These are phyloP conservation scores for Perkinsus chesapeaki DNA, from an alignment of 169 alveolate species.

Conservation along the genomic window DNA sequence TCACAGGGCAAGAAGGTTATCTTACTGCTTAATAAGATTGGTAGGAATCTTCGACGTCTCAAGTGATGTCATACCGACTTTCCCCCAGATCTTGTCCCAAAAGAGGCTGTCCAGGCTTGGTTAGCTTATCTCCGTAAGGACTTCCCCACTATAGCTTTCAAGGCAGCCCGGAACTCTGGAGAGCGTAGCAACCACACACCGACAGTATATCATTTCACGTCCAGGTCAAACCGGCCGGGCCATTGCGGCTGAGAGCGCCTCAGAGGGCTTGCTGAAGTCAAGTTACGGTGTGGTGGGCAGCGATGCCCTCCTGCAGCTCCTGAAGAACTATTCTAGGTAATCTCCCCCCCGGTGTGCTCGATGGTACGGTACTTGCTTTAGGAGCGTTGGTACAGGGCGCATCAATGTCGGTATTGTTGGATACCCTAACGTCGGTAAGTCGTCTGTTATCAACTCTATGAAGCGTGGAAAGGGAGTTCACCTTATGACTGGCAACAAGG, in stretches of 20 bases:
- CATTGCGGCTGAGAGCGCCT: not conserved
- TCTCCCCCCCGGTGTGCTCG: slow-evolving; percentile 44
- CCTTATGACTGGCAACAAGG: slow-evolving; percentile 62
- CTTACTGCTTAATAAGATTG: slow-evolving; percentile 73
- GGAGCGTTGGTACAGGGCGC: not conserved
- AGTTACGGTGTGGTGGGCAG: slow-evolving; percentile 49
- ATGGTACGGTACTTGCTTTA: slow-evolving; percentile 17
- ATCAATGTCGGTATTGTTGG: slow-evolving; percentile 83
- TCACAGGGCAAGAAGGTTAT: slow-evolving; percentile 66
- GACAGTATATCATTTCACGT: slow-evolving; percentile 10
- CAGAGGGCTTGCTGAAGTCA: not conserved
- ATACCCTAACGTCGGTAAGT: slow-evolving; percentile 81
- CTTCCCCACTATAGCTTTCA: slow-evolving; percentile 34
- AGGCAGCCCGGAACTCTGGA: slow-evolving; percentile 34
- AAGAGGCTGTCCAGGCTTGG: slow-evolving; percentile 44
- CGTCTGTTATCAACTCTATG: slow-evolving; percentile 69
- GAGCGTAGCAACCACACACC: slow-evolving; percentile 29
- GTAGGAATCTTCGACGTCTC: not conserved
- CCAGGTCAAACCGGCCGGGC: not conserved
- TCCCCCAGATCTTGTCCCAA: slow-evolving; percentile 60
- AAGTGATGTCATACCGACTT: not conserved
- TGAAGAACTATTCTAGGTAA: slow-evolving; percentile 73
- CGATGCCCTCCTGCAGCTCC: slow-evolving; percentile 65
- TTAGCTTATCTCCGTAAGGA: slow-evolving; percentile 22
- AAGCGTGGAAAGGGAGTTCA: slow-evolving; percentile 70